Conservation (phyloP, 331 rosid genomes). For the Erythrophleum ivorense region DNA sequence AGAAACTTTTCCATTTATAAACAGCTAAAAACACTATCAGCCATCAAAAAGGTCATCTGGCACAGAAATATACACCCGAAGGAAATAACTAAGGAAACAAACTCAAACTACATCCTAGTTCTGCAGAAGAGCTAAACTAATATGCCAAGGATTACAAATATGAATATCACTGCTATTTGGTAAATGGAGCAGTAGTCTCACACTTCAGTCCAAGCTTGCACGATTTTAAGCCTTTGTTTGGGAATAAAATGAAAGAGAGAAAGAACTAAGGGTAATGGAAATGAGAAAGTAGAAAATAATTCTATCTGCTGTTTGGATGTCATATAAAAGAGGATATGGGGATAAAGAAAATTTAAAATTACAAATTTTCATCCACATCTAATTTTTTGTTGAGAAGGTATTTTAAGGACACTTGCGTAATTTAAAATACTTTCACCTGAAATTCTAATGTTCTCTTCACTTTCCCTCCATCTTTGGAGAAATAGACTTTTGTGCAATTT, state of each 20-base stretch:
- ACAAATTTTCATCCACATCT: background rate
- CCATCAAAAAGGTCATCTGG: background rate
- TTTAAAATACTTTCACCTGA: background rate
- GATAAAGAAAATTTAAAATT: background rate
- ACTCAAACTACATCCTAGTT: background rate
- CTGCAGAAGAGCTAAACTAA: constrained; percentile 3
- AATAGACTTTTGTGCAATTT: background rate
- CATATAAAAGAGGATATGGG: background rate
- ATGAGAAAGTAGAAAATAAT: background rate
- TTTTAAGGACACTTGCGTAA: background rate
- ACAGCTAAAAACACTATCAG: background rate
- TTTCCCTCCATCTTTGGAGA: background rate
- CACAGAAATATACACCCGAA: background rate
- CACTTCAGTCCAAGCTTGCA: background rate
- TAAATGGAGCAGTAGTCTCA: constrained; percentile 6
- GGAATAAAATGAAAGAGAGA: background rate
- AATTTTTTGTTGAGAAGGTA: background rate
- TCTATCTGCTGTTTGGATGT: background rate
- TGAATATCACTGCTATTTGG: background rate
- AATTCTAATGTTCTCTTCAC: background rate
- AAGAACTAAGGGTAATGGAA: background rate
- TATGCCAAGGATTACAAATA: background rate
- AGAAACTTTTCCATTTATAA: background rate
- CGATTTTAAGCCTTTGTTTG: background rate
- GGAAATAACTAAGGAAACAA: background rate